Evolutionary conservation across 2,329 filamentous ascomycete species (phyloP).

Genomic region (Aspergillus hortae): DNA sequence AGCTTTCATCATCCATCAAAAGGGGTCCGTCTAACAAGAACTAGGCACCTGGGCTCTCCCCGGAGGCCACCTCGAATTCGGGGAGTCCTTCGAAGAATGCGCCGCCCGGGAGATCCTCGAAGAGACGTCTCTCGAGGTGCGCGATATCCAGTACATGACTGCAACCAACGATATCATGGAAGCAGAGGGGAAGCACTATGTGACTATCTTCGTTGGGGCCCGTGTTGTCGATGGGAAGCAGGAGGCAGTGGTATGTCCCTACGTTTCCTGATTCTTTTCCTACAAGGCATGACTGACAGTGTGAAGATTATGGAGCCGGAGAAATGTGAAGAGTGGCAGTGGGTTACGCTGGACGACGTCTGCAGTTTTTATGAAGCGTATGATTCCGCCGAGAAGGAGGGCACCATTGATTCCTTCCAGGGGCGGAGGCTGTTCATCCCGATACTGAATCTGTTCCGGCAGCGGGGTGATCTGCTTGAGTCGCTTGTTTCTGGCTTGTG

Average conservation of each 20-base stretch:
- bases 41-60: conserved; percentile 65
- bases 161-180: conserved; percentile 67
- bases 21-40: background rate
- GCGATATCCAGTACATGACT: conserved; percentile 51
- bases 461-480: conserved; percentile 1
- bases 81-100: conserved; percentile 60
- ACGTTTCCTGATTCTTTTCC: background rate
- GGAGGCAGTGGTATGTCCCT: conserved; percentile 50
- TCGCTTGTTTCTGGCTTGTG: background rate
- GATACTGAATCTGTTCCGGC: conserved; percentile 11
- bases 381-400: conserved; percentile 2
- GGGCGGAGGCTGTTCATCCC: conserved; percentile 11
- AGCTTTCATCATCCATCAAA: background rate
- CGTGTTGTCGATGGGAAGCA: conserved; percentile 46
- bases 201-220: conserved; percentile 66
- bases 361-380: background rate
- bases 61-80: conserved; percentile 71
- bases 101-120: conserved; percentile 66
- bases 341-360: conserved; percentile 50
- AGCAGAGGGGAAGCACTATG: conserved; percentile 63
- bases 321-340: conserved; percentile 56
- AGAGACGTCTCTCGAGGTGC: conserved; percentile 63
- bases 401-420: background rate
- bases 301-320: conserved; percentile 42
- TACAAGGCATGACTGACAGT: background rate